phyloP scores from a whole-genome alignment of 1,284 basidiomycete genomes.

The Peniophora sp. region DNA sequence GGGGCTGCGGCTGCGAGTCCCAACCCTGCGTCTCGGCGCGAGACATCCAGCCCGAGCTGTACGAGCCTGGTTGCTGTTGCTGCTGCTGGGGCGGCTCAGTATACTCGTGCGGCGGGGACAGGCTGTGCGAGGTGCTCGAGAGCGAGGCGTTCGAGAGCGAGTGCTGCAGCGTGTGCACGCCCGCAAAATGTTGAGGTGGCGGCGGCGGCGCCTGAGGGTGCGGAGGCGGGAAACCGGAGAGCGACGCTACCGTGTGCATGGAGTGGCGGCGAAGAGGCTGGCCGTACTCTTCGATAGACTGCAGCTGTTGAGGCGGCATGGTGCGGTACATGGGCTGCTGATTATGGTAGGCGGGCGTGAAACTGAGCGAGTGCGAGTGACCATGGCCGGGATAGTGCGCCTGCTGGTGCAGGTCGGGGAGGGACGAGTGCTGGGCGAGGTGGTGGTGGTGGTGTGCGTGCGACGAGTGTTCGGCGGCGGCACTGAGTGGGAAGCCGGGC shows the following conservation, averaged over 20 bases:
- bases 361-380: background rate
- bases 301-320: background rate
- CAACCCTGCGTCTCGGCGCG: background rate
- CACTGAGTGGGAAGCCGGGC: no score
- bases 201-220: background rate
- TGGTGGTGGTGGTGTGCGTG: slow-evolving; percentile 3
- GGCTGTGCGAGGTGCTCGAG: background rate
- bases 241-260: background rate
- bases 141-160: background rate
- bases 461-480: background rate
- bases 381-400: background rate
- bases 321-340: background rate
- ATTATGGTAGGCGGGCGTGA: background rate
- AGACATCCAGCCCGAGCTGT: background rate
- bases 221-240: background rate
- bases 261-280: background rate
- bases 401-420: background rate
- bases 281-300: background rate
- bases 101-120: background rate
- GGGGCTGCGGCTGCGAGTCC: background rate
- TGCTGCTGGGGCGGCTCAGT: background rate
- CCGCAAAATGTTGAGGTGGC: background rate
- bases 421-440: background rate
- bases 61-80: background rate
- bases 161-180: background rate